These are phyloP conservation scores for Breviolum minutum DNA, from an alignment of 73 alveolate species.

Conservation along the genomic window DNA sequence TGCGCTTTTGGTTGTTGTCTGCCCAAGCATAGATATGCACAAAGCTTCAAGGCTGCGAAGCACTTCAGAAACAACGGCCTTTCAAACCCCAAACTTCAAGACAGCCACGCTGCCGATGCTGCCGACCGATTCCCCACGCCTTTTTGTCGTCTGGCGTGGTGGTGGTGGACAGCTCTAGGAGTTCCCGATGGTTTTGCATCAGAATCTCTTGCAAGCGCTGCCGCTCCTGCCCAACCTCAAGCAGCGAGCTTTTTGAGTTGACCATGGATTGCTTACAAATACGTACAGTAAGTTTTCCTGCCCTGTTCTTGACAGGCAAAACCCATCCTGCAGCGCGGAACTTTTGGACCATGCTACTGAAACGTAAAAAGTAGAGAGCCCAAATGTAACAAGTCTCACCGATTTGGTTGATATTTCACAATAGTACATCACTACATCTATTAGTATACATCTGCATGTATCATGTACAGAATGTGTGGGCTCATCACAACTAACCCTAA, in stretches of 20 bases:
- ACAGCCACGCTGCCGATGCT: background rate
- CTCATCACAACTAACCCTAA: too few relatives aligned
- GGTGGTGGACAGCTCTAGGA: constrained; percentile 87
- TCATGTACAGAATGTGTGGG: too few relatives aligned
- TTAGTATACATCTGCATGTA: too few relatives aligned
- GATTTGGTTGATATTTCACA: too few relatives aligned
- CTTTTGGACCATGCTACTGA: too few relatives aligned
- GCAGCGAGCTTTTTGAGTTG: background rate
- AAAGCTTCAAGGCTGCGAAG: background rate
- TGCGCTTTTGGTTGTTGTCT: too few relatives aligned
- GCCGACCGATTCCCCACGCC: background rate
- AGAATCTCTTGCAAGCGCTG: constrained; percentile 87
- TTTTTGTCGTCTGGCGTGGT: constrained; percentile 94
- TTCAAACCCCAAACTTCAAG: background rate
- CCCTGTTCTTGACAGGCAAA: too few relatives aligned
- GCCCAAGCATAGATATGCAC: too few relatives aligned
- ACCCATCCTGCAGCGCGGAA: too few relatives aligned
- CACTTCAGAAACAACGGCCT: background rate
- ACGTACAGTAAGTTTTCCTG: background rate
- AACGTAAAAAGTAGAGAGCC: too few relatives aligned
- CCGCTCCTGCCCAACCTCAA: constrained; percentile 84
- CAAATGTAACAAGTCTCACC: too few relatives aligned
- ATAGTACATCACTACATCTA: too few relatives aligned
- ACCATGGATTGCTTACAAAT: background rate
- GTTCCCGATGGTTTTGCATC: constrained; percentile 94